Percentiles rank a stretch among this genome's conserved stretches.
Evolutionary conservation across 495 filamentous ascomycete species (phyloP).

Genomic region (Aspergillus bertholletiae): DNA sequence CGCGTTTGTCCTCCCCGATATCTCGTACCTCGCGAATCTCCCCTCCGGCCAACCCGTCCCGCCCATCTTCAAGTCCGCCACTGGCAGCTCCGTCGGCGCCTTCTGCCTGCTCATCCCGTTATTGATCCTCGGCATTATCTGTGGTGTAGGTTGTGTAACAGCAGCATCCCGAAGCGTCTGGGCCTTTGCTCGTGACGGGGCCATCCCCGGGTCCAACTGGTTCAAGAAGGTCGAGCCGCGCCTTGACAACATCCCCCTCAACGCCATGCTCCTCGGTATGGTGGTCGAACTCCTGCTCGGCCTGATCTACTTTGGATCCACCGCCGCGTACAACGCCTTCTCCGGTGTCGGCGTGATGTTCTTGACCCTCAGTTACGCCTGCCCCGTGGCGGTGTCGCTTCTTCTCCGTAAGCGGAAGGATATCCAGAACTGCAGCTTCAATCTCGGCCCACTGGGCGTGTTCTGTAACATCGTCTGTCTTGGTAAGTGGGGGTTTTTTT

Average conservation of each 20-base stretch:
- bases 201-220: constrained; percentile 55
- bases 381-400: constrained; percentile 48
- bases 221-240: constrained; percentile 47
- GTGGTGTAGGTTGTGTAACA: constrained; percentile 61
- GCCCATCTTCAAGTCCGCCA: constrained; percentile 13
- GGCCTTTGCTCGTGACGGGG: constrained; percentile 55
- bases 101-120: constrained; percentile 64
- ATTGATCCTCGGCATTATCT: constrained; percentile 63
- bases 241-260: constrained; percentile 43
- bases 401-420: constrained; percentile 36
- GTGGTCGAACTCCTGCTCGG: constrained; percentile 49
- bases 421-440: constrained; percentile 47
- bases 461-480: constrained; percentile 49
- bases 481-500: constrained; percentile 33
- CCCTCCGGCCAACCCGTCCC: constrained; percentile 45
- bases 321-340: constrained; percentile 56
- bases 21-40: constrained; percentile 47
- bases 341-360: constrained; percentile 55
- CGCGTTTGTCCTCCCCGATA: constrained; percentile 56
- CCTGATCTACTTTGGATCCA: constrained; percentile 52
- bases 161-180: constrained; percentile 65
- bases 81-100: constrained; percentile 40
- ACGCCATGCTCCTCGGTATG: constrained; percentile 45
- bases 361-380: constrained; percentile 51
- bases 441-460: constrained; percentile 50